Evolutionary conservation across 1,284 basidiomycete genomes (phyloP).

Genomic region (Apiotrichum domesticum): DNA sequence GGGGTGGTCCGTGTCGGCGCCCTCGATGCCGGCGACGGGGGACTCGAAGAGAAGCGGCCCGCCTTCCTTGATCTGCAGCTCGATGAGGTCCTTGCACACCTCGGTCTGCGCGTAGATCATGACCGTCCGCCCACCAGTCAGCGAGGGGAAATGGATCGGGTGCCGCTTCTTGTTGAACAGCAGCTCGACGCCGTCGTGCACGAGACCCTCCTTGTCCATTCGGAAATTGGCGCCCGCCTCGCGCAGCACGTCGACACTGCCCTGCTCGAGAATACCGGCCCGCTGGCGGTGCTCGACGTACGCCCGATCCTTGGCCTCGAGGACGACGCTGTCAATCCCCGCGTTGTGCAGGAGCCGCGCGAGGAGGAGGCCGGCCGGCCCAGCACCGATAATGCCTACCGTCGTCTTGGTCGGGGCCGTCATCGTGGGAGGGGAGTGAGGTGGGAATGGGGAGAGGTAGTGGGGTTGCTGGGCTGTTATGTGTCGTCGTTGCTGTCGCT

Average conservation of each 20-base stretch:
- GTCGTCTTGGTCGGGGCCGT: constrained; percentile 12
- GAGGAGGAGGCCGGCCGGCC: constrained; percentile 18
- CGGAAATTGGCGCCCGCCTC: constrained; percentile 13
- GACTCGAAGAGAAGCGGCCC: constrained; percentile 15
- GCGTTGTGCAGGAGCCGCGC: constrained; percentile 13
- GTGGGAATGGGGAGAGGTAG: not conserved
- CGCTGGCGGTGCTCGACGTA: constrained; percentile 23
- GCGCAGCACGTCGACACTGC: constrained; percentile 15
- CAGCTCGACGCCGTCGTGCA: constrained; percentile 20
- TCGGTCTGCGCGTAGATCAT: constrained; percentile 24
- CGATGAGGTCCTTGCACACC: constrained; percentile 21
- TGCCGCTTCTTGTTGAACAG: constrained; percentile 15
- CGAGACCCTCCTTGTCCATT: constrained; percentile 20
- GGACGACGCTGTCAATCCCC: constrained; percentile 13
- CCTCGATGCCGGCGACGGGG: constrained; percentile 7
- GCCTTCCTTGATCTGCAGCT: constrained; percentile 17
- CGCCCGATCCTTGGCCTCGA: constrained; percentile 20
- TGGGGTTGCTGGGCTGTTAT: no score
- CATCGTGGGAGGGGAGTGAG: not conserved
- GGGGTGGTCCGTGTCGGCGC: constrained; percentile 10
- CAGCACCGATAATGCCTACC: constrained; percentile 19
- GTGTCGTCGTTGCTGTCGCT: no score
- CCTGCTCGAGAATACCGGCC: constrained; percentile 20
- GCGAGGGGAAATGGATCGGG: constrained; percentile 15
- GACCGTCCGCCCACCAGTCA: constrained; percentile 15